These are phyloP conservation scores for Termitomyces sp. DNA, from an alignment of 768 basidiomycete species.

Conservation along the genomic window DNA sequence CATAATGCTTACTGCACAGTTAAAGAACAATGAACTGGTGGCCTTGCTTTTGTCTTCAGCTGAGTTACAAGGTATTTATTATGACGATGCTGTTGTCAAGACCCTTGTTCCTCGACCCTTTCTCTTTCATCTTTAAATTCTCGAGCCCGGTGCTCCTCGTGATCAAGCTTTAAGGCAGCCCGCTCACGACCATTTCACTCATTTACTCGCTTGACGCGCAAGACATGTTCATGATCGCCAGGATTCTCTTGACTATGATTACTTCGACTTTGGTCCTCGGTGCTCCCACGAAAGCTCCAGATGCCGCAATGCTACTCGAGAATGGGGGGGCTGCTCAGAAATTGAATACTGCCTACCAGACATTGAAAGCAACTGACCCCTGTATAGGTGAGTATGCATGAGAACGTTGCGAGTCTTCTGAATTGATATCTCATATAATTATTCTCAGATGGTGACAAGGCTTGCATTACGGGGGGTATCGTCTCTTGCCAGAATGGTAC, in stretches of 20 bases:
- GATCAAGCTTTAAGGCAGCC: not conserved
- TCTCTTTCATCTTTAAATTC: not conserved
- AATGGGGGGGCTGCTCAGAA: slow-evolving; percentile 50
- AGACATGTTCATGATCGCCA: slow-evolving; percentile 9
- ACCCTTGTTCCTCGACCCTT: not conserved
- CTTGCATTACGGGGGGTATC: slow-evolving; percentile 38
- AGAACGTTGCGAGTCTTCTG: not conserved
- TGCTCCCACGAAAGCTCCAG: slow-evolving; percentile 24
- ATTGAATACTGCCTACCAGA: slow-evolving; percentile 44
- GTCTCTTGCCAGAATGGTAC: slow-evolving; percentile 37
- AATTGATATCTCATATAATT: not conserved
- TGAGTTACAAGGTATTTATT: not conserved
- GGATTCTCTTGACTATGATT: slow-evolving; percentile 10
- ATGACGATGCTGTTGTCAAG: slow-evolving; percentile 9
- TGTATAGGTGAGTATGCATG: slow-evolving; percentile 37
- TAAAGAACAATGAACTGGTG: slow-evolving; percentile 10
- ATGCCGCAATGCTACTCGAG: slow-evolving; percentile 30
- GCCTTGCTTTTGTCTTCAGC: slow-evolving; percentile 6
- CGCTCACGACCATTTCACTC: slow-evolving; percentile 11
- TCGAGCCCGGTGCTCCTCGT: slow-evolving; percentile 35
- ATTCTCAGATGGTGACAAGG: slow-evolving; percentile 34
- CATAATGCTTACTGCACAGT: too few relatives aligned
- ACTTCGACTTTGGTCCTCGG: slow-evolving; percentile 16
- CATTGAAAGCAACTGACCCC: slow-evolving; percentile 33
- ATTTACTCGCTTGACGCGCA: slow-evolving; percentile 10